Base-by-base conservation (phyloP, 2,329 filamentous ascomycete genomes). In the Geoglossum cookeanum region DNA sequence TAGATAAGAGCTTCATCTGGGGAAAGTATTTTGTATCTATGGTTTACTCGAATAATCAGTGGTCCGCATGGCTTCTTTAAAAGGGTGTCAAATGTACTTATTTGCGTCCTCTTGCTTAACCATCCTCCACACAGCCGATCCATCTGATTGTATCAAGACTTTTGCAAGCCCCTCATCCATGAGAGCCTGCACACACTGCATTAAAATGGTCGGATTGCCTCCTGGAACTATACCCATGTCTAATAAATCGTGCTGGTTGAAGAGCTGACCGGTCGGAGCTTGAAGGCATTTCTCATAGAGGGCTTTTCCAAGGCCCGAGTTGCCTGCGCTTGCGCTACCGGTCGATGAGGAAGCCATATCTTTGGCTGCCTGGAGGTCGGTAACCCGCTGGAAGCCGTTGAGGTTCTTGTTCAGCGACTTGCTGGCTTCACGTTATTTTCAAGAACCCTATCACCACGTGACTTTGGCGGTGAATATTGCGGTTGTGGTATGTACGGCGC, bases 1-100 rank as follows among this genome's bases (percentile, higher is more conserved):
- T 94, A 97, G 30, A 97, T 85, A 66, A 95, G 78, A 66, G 81
- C 79, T 70, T 97, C 91, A 65, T 91, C 81, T 59, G 80, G 68
- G 59, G 68, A 75, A 58, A 82, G 71, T 57, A 70, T 70, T 58
- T 70, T 58, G 57, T 65, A 65, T 58, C 64, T 66, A 62, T 59
- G 55, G 60, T 44, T 55, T 47, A 45, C 30, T 29, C 8, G 48
- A 27, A 56, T 15, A n/a, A 49, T 27, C 48, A 30, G 52, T 13
- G 11, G 15, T 32, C 35, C 55, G 55, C n/a, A n/a, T n/a, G 54
- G 45, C 60, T 9, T 53, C 63, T 55, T 33, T 35, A 45, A 52
- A 42, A 45, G 30, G 8, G 29, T 52, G 17, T 51, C 3, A 15
- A 29, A 51, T 66, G 56, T 70, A 75, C 72, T 74, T 75, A 65